Evolutionary conservation across 2,329 filamentous ascomycete genomes (phyloP).

Genomic region (Chalara sp.): DNA sequence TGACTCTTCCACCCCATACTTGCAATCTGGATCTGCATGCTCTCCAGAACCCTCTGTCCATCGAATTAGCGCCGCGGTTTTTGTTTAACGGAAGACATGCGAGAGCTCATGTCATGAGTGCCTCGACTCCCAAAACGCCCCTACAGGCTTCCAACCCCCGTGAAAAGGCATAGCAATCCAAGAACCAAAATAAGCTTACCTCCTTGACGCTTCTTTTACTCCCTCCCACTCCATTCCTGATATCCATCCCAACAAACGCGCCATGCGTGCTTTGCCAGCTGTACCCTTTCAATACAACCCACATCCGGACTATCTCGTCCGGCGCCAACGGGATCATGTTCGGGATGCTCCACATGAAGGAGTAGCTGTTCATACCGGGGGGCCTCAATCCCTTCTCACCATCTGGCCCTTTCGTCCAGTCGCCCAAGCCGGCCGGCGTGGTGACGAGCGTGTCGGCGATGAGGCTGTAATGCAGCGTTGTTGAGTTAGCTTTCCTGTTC

Average conservation of each 20-base stretch:
- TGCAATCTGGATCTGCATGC: conserved; percentile 66
- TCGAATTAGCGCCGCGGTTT: too few relatives aligned
- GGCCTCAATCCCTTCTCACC: conserved; percentile 34
- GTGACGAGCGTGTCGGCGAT: conserved; percentile 68
- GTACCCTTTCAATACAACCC: conserved; percentile 55
- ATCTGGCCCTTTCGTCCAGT: conserved; percentile 38
- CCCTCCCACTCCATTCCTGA: conserved; percentile 38
- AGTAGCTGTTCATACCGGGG: conserved; percentile 44
- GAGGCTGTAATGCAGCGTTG: too few relatives aligned
- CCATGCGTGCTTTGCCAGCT: conserved; percentile 63
- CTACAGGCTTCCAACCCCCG: too few relatives aligned
- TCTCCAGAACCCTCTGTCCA: conserved; percentile 54
- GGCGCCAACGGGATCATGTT: conserved; percentile 68
- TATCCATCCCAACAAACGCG: conserved; percentile 57
- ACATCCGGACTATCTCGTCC: conserved; percentile 59
- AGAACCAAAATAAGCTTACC: too few relatives aligned
- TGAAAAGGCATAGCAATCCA: too few relatives aligned
- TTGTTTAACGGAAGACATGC: too few relatives aligned
- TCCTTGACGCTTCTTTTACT: conserved; percentile 41
- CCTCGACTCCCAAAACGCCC: too few relatives aligned
- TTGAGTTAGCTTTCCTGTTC: too few relatives aligned
- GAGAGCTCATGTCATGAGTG: too few relatives aligned
- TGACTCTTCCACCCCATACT: conserved; percentile 22
- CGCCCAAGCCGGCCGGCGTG: conserved; percentile 50
- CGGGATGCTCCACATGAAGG: conserved; percentile 73